Percentiles rank a stretch among this genome's conserved stretches.
These are phyloP conservation scores for Kodamaea restingae DNA, from an alignment of 805 yeast species.

Conservation along the genomic window DNA sequence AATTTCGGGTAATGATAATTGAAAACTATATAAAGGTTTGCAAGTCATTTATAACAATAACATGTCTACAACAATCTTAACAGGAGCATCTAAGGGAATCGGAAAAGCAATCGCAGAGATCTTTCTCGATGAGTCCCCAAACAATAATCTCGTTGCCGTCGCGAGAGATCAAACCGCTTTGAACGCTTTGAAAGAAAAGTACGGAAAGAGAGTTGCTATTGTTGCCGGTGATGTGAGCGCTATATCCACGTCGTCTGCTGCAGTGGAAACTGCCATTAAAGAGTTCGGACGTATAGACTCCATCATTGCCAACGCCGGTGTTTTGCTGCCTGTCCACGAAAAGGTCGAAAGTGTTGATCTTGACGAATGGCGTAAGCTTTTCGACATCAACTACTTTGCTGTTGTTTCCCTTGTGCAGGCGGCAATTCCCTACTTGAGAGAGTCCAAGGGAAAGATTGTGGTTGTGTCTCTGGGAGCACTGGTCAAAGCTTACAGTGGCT, in stretches of 20 bases:
- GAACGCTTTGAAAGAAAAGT: slow-evolving; percentile 36
- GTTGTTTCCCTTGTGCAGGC: slow-evolving; percentile 55
- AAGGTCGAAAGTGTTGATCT: slow-evolving; percentile 48
- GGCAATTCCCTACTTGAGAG: slow-evolving; percentile 55
- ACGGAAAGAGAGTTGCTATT: slow-evolving; percentile 46
- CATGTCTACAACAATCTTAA: slow-evolving; percentile 40
- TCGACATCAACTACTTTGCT: slow-evolving; percentile 76
- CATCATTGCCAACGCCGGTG: slow-evolving; percentile 76
- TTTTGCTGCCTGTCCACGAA: slow-evolving; percentile 68
- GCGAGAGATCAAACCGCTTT: slow-evolving; percentile 61
- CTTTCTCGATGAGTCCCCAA: slow-evolving; percentile 35
- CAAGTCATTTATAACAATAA: too few relatives aligned
- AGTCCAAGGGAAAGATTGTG: slow-evolving; percentile 59
- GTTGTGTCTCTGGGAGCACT: slow-evolving; percentile 91
- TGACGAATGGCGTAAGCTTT: slow-evolving; percentile 57
- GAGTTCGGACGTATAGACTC: slow-evolving; percentile 59
- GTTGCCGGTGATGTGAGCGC: slow-evolving; percentile 62
- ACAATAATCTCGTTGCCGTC: slow-evolving; percentile 55
- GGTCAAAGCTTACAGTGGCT: slow-evolving; percentile 54
- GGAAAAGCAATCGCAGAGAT: slow-evolving; percentile 70
- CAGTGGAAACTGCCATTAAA: slow-evolving; percentile 43
- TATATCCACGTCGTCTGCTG: slow-evolving; percentile 26
- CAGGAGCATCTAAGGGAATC: slow-evolving; percentile 75
- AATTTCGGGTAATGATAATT: too few relatives aligned
- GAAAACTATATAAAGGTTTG: too few relatives aligned